Percentiles rank a stretch among this genome's conserved stretches.
Evolutionary conservation across 2,329 filamentous ascomycete genomes (phyloP).

Genomic region (Dactylellina drechsleri): DNA sequence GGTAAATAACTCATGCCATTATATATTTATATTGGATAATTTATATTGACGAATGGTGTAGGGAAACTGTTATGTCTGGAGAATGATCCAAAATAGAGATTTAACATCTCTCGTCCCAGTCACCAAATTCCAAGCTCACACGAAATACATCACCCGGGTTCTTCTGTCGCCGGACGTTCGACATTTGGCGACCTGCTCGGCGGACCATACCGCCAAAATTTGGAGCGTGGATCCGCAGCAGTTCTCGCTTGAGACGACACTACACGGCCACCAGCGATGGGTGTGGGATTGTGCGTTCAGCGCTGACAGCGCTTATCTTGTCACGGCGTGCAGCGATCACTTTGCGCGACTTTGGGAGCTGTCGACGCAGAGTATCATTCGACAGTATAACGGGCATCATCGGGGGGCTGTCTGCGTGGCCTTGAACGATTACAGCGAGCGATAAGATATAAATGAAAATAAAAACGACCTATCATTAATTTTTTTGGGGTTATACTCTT

Average conservation of each 20-base stretch:
- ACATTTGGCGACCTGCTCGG: conserved; percentile 91
- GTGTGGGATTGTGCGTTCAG: conserved; percentile 98
- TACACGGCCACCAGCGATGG: conserved; percentile 92
- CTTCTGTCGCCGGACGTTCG: conserved; percentile 92
- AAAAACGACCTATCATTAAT: conserved; percentile 2
- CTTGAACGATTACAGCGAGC: conserved; percentile 77
- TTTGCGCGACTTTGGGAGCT: conserved; percentile 94
- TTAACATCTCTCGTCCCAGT: conserved; percentile 85
- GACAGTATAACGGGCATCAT: conserved; percentile 95
- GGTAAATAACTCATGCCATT: conserved; percentile 65
- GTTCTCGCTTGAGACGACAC: conserved; percentile 84
- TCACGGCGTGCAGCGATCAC: conserved; percentile 92
- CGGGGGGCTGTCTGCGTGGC: conserved; percentile 91
- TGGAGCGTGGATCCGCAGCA: conserved; percentile 72
- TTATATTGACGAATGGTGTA: conserved; percentile 61
- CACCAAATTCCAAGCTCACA: conserved; percentile 88
- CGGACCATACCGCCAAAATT: conserved; percentile 94
- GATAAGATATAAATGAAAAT: conserved; percentile 26
- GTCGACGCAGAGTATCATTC: conserved; percentile 83
- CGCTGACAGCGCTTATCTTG: conserved; percentile 89
- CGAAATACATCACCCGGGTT: conserved; percentile 90
- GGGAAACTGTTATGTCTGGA: conserved; percentile 98
- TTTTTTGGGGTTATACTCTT: background rate
- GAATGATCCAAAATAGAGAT: conserved; percentile 83
- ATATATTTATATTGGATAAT: background rate